These are phyloP conservation scores for Fraxinus americana DNA, from an alignment of 257 asterid genomes.

Conservation along the genomic window DNA sequence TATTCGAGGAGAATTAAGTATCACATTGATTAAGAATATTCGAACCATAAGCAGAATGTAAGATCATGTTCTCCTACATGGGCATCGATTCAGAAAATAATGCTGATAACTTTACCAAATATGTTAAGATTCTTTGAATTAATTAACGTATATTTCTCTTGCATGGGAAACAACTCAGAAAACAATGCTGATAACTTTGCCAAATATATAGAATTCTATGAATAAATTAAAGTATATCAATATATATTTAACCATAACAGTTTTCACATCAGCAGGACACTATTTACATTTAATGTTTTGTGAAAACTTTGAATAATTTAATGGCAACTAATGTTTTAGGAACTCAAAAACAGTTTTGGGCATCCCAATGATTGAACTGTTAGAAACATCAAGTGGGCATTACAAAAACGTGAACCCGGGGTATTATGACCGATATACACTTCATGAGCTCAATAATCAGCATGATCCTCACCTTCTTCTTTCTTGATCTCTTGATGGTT, in stretches of 20 bases:
- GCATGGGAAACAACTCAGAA: too few species aligned
- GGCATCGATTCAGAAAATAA: background rate
- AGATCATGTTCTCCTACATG: background rate
- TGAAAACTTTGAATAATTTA: background rate
- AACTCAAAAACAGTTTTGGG: background rate
- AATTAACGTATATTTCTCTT: too few species aligned
- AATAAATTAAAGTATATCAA: too few species aligned
- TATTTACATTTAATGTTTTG: background rate
- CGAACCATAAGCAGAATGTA: background rate
- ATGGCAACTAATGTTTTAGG: background rate
- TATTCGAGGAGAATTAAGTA: background rate
- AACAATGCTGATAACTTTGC: too few species aligned
- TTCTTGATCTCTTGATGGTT: slow-evolving; percentile 54
- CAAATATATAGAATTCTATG: too few species aligned
- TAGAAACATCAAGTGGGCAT: background rate
- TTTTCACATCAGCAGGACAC: background rate
- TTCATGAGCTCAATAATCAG: background rate
- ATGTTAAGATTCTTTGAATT: background rate
- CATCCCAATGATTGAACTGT: background rate
- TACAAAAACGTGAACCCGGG: background rate
- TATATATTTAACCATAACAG: background rate
- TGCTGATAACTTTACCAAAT: background rate
- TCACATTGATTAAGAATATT: background rate
- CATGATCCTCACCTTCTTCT: slow-evolving; percentile 51
- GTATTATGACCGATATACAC: background rate